Percentiles rank a stretch among this genome's conserved stretches.
Evolutionary conservation across 257 asterid species (phyloP).

Genomic region (Solanum paucissectum): DNA sequence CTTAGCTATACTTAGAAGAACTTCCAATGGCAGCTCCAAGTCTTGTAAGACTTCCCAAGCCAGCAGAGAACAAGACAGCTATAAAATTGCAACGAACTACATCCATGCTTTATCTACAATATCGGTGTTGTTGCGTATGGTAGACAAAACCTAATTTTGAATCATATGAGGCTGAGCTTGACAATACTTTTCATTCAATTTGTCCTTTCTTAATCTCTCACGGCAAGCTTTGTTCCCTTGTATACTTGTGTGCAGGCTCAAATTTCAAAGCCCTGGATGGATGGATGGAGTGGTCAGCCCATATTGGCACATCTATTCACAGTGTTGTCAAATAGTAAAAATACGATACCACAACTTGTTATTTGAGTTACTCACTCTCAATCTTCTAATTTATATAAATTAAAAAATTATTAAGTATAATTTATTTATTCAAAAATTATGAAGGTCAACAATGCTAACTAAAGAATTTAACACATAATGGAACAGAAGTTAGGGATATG

Average conservation of each 20-base stretch:
- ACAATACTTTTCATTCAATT: conserved; percentile 58
- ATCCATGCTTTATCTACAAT: neutral
- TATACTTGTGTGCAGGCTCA: neutral
- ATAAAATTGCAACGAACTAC: neutral
- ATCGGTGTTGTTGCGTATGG: neutral
- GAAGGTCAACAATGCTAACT: no score
- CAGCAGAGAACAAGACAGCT: neutral
- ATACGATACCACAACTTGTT: no score
- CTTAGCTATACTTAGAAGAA: neutral
- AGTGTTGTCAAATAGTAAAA: no score
- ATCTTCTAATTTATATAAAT: no score
- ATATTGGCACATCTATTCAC: no score
- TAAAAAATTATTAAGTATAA: no score
- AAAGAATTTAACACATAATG: no score
- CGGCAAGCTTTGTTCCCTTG: conserved; percentile 76
- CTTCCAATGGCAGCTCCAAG: neutral
- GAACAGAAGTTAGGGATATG: no score
- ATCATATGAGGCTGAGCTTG: neutral
- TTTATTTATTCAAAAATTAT: no score
- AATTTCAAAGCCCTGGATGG: no score
- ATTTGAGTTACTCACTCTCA: no score
- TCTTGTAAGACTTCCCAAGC: neutral
- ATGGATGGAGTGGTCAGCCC: no score
- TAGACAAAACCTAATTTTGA: neutral
- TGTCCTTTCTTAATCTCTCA: conserved; percentile 77